phyloP scores from a whole-genome alignment of 352 stramenopile genomes.

The Phytophthora aleatoria region DNA sequence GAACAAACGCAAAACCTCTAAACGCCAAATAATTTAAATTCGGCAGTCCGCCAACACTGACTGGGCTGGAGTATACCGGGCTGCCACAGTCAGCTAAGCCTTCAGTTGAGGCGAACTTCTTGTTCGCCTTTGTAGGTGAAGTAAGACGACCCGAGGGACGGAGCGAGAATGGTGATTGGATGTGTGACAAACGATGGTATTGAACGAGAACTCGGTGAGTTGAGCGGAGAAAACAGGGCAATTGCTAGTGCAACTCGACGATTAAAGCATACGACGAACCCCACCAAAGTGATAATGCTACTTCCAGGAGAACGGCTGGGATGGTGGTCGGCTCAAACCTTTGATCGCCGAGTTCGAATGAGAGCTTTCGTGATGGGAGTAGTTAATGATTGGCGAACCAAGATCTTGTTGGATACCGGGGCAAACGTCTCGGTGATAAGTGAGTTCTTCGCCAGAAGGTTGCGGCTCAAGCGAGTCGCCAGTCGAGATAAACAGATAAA shows the following conservation, averaged over 20 bases:
- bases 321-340: neutral
- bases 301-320: neutral
- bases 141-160: neutral
- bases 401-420: neutral
- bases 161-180: neutral
- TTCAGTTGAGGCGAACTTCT: constrained; percentile 4
- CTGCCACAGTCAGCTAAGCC: constrained; percentile 12
- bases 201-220: neutral
- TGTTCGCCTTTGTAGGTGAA: neutral
- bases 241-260: neutral
- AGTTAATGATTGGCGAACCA: neutral
- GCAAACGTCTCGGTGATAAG: neutral
- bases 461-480: neutral
- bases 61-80: constrained; percentile 9
- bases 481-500: neutral
- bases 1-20: constrained; percentile 5
- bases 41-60: constrained; percentile 10
- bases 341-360: neutral
- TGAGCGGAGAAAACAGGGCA: neutral
- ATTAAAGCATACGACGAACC: neutral
- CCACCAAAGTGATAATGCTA: neutral
- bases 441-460: neutral
- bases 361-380: neutral
- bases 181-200: neutral
- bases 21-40: constrained; percentile 12